phyloP scores from a whole-genome alignment of 805 yeast genomes.

The Saturnispora halmiae region DNA sequence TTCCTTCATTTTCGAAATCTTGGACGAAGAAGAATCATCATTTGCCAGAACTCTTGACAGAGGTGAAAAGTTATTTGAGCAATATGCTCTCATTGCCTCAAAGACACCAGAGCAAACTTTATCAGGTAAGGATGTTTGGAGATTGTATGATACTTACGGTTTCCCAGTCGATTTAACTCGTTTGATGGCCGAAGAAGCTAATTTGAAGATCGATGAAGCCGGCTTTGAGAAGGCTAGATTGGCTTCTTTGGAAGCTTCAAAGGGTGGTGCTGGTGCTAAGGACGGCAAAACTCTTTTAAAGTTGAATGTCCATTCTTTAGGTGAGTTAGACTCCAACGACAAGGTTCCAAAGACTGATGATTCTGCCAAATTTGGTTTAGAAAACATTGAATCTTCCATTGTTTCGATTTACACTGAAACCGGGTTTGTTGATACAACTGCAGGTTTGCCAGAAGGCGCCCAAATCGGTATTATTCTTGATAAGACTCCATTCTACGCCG shows the following conservation, averaged over 20 bases:
- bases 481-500: slow-evolving; percentile 93
- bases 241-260: slow-evolving; percentile 90
- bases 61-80: slow-evolving; percentile 94
- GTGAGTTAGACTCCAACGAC: slow-evolving; percentile 52
- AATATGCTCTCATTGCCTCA: slow-evolving; percentile 77
- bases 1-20: slow-evolving; percentile 72
- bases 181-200: slow-evolving; percentile 98
- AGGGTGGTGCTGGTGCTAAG: slow-evolving; percentile 56
- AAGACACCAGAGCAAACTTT: slow-evolving; percentile 66
- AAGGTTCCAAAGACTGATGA: slow-evolving; percentile 77
- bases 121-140: slow-evolving; percentile 95
- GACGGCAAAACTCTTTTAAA: slow-evolving; percentile 55
- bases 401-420: slow-evolving; percentile 65
- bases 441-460: slow-evolving; percentile 28
- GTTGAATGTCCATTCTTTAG: slow-evolving; percentile 85
- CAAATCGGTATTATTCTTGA: slow-evolving; percentile 79
- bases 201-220: slow-evolving; percentile 81
- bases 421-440: slow-evolving; percentile 49
- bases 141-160: slow-evolving; percentile 96
- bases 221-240: slow-evolving; percentile 88
- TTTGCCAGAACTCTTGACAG: slow-evolving; percentile 93
- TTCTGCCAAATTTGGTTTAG: slow-evolving; percentile 61
- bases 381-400: slow-evolving; percentile 59
- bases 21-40: slow-evolving; percentile 92
- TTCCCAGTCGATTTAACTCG: slow-evolving; percentile 98